phyloP scores from a whole-genome alignment of 139 green algal genomes.

The Chlamydomonas eustigma region DNA sequence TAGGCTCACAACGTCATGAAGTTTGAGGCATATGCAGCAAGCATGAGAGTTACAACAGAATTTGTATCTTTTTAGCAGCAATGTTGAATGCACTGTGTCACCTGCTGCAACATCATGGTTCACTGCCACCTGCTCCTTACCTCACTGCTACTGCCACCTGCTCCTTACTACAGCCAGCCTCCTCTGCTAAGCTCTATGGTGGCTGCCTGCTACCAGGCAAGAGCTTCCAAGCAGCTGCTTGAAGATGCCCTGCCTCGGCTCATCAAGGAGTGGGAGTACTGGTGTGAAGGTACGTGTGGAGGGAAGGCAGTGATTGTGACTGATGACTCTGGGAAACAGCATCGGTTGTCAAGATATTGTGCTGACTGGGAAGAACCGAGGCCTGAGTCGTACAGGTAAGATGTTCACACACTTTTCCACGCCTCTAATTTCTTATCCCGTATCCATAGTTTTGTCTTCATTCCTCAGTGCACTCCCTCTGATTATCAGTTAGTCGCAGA shows the following conservation, averaged over 20 bases:
- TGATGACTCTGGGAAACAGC: background rate
- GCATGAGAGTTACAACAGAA: too few species aligned
- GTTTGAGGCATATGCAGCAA: too few species aligned
- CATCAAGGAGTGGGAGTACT: constrained; percentile 71
- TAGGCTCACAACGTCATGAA: too few species aligned
- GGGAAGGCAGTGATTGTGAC: background rate
- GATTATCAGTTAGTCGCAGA: too few species aligned
- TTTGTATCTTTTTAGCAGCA: constrained; percentile 1
- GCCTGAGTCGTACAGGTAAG: constrained; percentile 77
- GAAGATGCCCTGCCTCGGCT: constrained; percentile 56
- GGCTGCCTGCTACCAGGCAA: background rate
- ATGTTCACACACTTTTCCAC: background rate
- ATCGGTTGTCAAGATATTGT: constrained; percentile 51
- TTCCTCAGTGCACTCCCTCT: too few species aligned
- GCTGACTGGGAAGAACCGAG: constrained; percentile 66
- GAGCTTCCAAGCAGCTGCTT: constrained; percentile 21
- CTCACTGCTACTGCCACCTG: too few species aligned
- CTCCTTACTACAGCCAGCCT: constrained; percentile 67
- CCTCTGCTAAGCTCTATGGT: constrained; percentile 77
- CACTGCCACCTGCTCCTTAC: background rate
- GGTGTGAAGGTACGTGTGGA: constrained; percentile 36
- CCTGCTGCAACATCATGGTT: background rate
- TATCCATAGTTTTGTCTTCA: too few species aligned
- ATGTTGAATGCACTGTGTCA: background rate
- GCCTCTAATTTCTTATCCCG: too few species aligned